Evolutionary conservation across 1,284 basidiomycete genomes (phyloP).

Genomic region (Phellinidium pouzarii): DNA sequence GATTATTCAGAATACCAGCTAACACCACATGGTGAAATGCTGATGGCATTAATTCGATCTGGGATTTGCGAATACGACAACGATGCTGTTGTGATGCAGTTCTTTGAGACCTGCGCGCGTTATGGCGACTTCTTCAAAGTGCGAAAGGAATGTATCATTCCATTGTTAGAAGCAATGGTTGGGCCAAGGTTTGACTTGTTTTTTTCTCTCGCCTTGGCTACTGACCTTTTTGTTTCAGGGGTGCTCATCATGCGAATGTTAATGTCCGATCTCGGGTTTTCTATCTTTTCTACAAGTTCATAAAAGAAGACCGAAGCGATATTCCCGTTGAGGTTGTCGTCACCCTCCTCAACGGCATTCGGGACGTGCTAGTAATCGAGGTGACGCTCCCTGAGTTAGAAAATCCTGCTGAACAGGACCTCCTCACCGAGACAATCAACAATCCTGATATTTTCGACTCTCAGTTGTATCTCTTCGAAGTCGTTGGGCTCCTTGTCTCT

Average conservation of each 20-base stretch:
- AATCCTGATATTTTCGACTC: slow-evolving; percentile 76
- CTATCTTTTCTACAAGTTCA: slow-evolving; percentile 92
- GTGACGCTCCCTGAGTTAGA: slow-evolving; percentile 64
- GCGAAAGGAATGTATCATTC: slow-evolving; percentile 79
- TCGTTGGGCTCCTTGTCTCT: slow-evolving; percentile 80
- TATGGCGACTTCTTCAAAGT: slow-evolving; percentile 97
- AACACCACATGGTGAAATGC: slow-evolving; percentile 86
- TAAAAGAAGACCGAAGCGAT: slow-evolving; percentile 79
- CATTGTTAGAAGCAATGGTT: slow-evolving; percentile 85
- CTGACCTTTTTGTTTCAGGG: slow-evolving; percentile 43
- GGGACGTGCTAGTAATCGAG: slow-evolving; percentile 61
- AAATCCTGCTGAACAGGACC: slow-evolving; percentile 51
- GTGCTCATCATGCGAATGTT: slow-evolving; percentile 76
- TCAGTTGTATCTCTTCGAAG: slow-evolving; percentile 95
- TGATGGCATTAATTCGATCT: slow-evolving; percentile 79
- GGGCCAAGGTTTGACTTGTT: slow-evolving; percentile 54
- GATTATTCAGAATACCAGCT: slow-evolving; percentile 85
- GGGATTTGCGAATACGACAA: slow-evolving; percentile 82
- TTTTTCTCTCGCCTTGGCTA: neutral
- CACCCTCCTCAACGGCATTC: slow-evolving; percentile 69
- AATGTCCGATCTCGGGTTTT: slow-evolving; percentile 76
- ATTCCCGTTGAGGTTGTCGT: slow-evolving; percentile 71
- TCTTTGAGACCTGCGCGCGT: slow-evolving; percentile 88
- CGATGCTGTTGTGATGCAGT: slow-evolving; percentile 85
- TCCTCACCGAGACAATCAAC: slow-evolving; percentile 76